A percentile compares a stretch with the other conserved stretches of the same genome.
These are phyloP conservation scores for Hanseniaspora pseudoguilliermondii DNA, from an alignment of 805 yeast genomes.

Conservation along the genomic window DNA sequence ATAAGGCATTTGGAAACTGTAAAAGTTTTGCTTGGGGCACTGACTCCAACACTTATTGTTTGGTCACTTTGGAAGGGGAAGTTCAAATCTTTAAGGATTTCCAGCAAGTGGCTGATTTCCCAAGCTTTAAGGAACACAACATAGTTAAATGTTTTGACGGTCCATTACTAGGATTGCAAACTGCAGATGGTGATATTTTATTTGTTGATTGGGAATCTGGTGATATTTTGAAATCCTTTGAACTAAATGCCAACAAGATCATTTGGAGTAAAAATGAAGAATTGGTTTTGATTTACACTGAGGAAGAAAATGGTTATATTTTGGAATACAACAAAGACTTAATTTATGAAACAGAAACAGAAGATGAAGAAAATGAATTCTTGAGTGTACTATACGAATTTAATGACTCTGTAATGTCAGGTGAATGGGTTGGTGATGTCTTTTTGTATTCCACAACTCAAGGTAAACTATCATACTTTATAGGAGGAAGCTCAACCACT, in stretches of 20 bases:
- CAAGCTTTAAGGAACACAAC: conserved; percentile 52
- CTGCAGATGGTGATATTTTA: conserved; percentile 62
- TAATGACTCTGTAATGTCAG: conserved; percentile 69
- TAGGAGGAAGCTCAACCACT: conserved; percentile 86
- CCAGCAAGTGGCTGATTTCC: conserved; percentile 56
- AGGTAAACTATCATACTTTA: conserved; percentile 83
- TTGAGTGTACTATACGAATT: conserved; percentile 77
- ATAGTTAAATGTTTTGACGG: conserved; percentile 82
- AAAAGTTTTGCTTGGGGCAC: conserved; percentile 90
- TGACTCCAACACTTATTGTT: conserved; percentile 77
- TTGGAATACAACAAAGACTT: conserved; percentile 58
- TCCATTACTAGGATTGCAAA: conserved; percentile 70
- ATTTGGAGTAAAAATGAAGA: conserved; percentile 93
- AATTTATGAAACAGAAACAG: conserved; percentile 43
- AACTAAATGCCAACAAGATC: conserved; percentile 68
- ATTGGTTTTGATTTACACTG: conserved; percentile 59
- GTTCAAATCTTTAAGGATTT: conserved; percentile 73
- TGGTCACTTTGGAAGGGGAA: conserved; percentile 52
- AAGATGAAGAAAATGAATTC: conserved; percentile 80
- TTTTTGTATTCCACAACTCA: conserved; percentile 79
- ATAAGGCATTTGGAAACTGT: conserved; percentile 82
- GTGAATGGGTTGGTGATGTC: conserved; percentile 96
- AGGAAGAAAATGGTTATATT: conserved; percentile 51
- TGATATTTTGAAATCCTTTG: conserved; percentile 70
- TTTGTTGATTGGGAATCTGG: conserved; percentile 94